Evolutionary conservation across 2,329 filamentous ascomycete genomes (phyloP), one percentile per base, ranked within the genome.

Genomic region (Neofusicoccum kwambonambiense): DNA sequence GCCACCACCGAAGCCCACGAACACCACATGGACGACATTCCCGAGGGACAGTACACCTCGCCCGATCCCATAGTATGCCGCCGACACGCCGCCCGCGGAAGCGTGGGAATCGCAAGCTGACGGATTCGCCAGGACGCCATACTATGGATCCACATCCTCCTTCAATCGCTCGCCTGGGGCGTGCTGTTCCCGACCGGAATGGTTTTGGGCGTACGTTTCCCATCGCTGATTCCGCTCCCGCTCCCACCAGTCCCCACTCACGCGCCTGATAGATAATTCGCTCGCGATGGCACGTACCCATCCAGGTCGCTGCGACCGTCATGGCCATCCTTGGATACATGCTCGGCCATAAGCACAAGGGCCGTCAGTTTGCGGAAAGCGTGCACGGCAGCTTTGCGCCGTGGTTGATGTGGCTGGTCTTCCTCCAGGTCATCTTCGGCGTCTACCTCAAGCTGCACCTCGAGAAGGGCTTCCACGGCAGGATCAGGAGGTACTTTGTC

Each of bases 131-230:
- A 86, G 82, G 95, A 98, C 77, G 85, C 89, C 47, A 92, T 88
- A 72, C 79, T 99, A 86, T 99, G 95, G 95, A 84, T 90, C 70
- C 95, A 99, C 79, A 98, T 99, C 73, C 84, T 97, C 66, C 78
- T 96, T 51, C 93, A 97, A 84, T 90, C 89, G 76, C 74, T 95
- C 65, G 88, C 93, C 65, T 98, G 96, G 82, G 95, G 95, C 67
- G 84, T 99, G 70, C 86, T 98, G 66, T 98, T 97, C 73, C 95
- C 95, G 11, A 84, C 92, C 15, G 95, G 95, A 71, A 98, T 99
- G 94, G 93, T 98, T 47, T 82, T 97, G 17, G 94, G 94, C 66
- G 91, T 95, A 86, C 72, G 89, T 80, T 31, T 41, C 52, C 47
- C 60, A 15, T 22, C 9, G n/a, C n/a, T 11, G 4, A 22, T 13